Conservation (phyloP, 148 eudicot genomes). For the Hydrangea macrophylla region DNA sequence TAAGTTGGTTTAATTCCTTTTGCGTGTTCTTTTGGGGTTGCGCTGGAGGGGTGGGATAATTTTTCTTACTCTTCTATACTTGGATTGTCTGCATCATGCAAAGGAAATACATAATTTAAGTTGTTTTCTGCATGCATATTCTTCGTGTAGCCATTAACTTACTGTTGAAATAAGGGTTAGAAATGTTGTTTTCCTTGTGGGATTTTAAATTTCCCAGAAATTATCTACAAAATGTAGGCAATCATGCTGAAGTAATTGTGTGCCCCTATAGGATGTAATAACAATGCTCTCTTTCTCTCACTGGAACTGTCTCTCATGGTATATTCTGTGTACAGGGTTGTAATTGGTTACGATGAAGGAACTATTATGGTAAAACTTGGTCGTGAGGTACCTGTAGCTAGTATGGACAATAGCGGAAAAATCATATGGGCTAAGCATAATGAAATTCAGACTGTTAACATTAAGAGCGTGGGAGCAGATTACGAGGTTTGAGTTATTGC, state of each 20-base stretch:
- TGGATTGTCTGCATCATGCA: background rate
- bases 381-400: slow-evolving; percentile 85
- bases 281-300: background rate
- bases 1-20: slow-evolving; percentile 21
- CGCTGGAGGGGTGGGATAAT: too few relatives aligned
- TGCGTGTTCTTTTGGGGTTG: background rate
- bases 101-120: background rate
- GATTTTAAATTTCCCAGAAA: too few relatives aligned
- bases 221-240: background rate
- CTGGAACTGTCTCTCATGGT: background rate
- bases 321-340: slow-evolving; percentile 47
- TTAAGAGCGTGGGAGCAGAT: slow-evolving; percentile 82
- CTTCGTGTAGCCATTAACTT: background rate
- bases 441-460: slow-evolving; percentile 83
- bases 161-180: background rate
- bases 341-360: slow-evolving; percentile 86
- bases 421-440: slow-evolving; percentile 94
- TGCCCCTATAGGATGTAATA: background rate
- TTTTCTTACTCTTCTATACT: background rate
- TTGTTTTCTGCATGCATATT: background rate
- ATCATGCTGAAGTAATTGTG: background rate
- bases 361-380: slow-evolving; percentile 87
- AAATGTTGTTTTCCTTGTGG: background rate
- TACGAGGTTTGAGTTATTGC: slow-evolving; percentile 56
- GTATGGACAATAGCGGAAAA: slow-evolving; percentile 92